phyloP scores from a whole-genome alignment of 2,329 filamentous ascomycete genomes.

The Aureobasidium uvarum region DNA sequence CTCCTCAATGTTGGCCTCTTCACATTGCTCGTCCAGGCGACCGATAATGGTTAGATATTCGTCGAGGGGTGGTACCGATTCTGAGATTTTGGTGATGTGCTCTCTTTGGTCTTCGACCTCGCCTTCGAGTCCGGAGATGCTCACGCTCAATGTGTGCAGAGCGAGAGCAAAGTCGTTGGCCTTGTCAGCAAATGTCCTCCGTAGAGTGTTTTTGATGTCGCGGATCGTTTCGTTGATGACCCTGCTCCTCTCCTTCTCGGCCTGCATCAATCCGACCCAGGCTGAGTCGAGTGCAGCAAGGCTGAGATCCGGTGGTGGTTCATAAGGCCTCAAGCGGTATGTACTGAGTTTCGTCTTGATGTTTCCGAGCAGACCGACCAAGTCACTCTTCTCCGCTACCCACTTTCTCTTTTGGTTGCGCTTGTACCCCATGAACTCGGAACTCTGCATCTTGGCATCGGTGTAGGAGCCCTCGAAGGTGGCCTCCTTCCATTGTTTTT shows the following conservation, averaged over 20 bases:
- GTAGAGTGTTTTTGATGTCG: conserved; percentile 95
- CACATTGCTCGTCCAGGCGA: conserved; percentile 80
- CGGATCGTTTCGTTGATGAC: conserved; percentile 97
- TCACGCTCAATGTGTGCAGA: conserved; percentile 89
- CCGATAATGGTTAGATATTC: conserved; percentile 86
- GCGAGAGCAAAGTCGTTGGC: conserved; percentile 97
- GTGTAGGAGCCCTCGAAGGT: conserved; percentile 87
- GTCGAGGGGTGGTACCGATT: conserved; percentile 85
- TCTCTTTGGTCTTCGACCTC: conserved; percentile 92
- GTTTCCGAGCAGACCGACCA: conserved; percentile 89
- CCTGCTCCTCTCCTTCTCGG: conserved; percentile 85
- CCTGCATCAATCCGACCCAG: conserved; percentile 75
- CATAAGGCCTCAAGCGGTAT: conserved; percentile 86
- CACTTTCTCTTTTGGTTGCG: conserved; percentile 85
- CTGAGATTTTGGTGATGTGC: conserved; percentile 80
- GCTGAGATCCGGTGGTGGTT: conserved; percentile 79
- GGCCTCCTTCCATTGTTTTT: conserved; percentile 72
- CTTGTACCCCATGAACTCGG: conserved; percentile 85
- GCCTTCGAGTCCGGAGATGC: conserved; percentile 94
- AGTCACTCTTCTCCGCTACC: conserved; percentile 96
- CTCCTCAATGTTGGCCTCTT: conserved; percentile 97
- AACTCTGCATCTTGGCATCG: conserved; percentile 85
- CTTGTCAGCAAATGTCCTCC: conserved; percentile 93
- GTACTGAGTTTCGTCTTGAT: conserved; percentile 99
- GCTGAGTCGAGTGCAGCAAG: conserved; percentile 78